These are phyloP conservation scores for Suhomyces sp. DNA, from an alignment of 805 yeast species.

Conservation along the genomic window DNA sequence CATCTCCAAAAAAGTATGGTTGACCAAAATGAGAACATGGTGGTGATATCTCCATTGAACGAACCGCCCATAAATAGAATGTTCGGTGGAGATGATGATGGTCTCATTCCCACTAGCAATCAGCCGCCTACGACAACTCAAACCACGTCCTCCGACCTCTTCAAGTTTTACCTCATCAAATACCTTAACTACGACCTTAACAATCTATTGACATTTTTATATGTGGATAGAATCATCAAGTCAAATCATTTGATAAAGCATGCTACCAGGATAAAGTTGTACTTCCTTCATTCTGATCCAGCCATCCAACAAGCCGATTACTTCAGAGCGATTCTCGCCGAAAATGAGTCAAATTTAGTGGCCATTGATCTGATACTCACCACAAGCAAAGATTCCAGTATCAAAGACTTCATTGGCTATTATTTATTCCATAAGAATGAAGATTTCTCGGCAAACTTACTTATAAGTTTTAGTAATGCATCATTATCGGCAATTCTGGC, in stretches of 20 bases:
- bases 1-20: conserved; percentile 7
- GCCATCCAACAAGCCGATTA: conserved; percentile 2
- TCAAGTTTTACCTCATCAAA: conserved; percentile 14
- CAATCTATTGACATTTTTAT: conserved; percentile 21
- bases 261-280: conserved; percentile 23
- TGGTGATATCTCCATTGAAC: conserved; percentile 5
- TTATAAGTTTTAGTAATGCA: conserved; percentile 4
- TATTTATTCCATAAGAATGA: conserved; percentile 10
- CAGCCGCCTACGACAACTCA: no score
- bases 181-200: conserved; percentile 28
- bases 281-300: conserved; percentile 17
- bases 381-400: conserved; percentile 11
- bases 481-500: background rate
- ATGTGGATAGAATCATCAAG: conserved; percentile 23
- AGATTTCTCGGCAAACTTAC: conserved; percentile 5
- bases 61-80: conserved; percentile 5
- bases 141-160: conserved; percentile 3
- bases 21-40: background rate
- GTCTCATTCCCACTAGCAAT: background rate
- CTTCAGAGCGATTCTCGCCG: conserved; percentile 1
- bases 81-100: background rate
- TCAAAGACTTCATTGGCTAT: conserved; percentile 18
- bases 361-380: conserved; percentile 7
- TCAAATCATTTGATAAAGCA: conserved; percentile 30
- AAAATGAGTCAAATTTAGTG: background rate